Evolutionary conservation across 2,329 filamentous ascomycete species (phyloP).

Genomic region (Fusarium marasasianum): DNA sequence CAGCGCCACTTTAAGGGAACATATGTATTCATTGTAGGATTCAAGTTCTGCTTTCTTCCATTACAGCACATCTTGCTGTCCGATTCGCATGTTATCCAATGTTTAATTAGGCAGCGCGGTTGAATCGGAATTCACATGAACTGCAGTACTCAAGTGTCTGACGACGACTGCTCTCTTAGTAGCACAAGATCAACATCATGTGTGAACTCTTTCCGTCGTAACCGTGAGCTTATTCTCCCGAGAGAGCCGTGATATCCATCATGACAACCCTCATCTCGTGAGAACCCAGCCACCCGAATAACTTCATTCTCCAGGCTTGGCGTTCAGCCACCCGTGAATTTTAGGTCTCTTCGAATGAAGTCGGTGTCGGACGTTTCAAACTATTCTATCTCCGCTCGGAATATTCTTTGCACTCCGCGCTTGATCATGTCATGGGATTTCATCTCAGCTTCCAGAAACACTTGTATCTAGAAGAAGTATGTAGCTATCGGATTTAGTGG

Average conservation of each 20-base stretch:
- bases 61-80: background rate
- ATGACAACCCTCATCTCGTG: slow-evolving; percentile 27
- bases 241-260: slow-evolving; percentile 19
- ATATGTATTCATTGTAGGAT: background rate
- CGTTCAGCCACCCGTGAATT: slow-evolving; percentile 21
- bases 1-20: background rate
- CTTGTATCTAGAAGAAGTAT: slow-evolving; percentile 25
- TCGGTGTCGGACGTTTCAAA: background rate
- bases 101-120: background rate
- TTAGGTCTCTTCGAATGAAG: background rate
- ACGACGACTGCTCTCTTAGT: background rate
- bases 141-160: background rate
- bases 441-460: background rate
- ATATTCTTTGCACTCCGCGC: background rate
- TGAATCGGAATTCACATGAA: background rate
- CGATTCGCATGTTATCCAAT: background rate
- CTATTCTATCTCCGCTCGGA: background rate
- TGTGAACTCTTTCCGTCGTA: slow-evolving; percentile 1
- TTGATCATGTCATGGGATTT: background rate
- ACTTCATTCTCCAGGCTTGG: slow-evolving; percentile 14
- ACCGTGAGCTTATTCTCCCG: slow-evolving; percentile 13
- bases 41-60: background rate
- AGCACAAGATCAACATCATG: slow-evolving; percentile 5
- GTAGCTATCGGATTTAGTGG: slow-evolving; percentile 33
- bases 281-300: slow-evolving; percentile 29